These are phyloP conservation scores for Candida rishiriensis DNA, from an alignment of 805 yeast species.

Conservation along the genomic window DNA sequence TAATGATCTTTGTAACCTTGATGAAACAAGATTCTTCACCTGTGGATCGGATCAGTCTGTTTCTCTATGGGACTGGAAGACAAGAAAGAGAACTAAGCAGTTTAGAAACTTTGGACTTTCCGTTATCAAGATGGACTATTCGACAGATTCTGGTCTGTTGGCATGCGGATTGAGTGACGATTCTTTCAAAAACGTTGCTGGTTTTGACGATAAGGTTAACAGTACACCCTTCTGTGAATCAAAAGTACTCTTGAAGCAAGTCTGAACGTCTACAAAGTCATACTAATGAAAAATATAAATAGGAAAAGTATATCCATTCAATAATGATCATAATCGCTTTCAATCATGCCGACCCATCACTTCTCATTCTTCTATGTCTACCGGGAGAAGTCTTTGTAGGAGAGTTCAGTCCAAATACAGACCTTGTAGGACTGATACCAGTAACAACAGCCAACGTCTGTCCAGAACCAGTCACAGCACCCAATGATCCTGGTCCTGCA, in stretches of 20 bases:
- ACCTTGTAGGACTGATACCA: no score
- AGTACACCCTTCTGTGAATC: constrained; percentile 15
- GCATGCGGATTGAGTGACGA: constrained; percentile 43
- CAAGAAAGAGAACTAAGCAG: constrained; percentile 26
- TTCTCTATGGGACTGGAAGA: constrained; percentile 29
- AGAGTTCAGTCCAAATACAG: no score
- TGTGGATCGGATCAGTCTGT: constrained; percentile 28
- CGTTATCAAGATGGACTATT: constrained; percentile 13
- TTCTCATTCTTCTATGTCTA: no score
- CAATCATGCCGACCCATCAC: no score
- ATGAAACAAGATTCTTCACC: constrained; percentile 18
- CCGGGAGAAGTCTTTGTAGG: no score
- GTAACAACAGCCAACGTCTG: no score
- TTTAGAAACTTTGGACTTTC: constrained; percentile 20
- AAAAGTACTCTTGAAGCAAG: constrained; percentile 10
- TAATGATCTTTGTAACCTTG: constrained; percentile 15
- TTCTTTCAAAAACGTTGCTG: constrained; percentile 31
- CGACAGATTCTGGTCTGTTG: constrained; percentile 14
- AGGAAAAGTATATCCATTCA: no score
- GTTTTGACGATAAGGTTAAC: constrained; percentile 13
- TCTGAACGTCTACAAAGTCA: constrained; percentile 1
- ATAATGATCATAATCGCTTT: no score
- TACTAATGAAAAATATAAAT: no score
- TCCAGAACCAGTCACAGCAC: no score
- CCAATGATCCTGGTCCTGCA: no score